Evolutionary conservation across 805 yeast species (phyloP).

Genomic region (Saturnispora serradocipensis): DNA sequence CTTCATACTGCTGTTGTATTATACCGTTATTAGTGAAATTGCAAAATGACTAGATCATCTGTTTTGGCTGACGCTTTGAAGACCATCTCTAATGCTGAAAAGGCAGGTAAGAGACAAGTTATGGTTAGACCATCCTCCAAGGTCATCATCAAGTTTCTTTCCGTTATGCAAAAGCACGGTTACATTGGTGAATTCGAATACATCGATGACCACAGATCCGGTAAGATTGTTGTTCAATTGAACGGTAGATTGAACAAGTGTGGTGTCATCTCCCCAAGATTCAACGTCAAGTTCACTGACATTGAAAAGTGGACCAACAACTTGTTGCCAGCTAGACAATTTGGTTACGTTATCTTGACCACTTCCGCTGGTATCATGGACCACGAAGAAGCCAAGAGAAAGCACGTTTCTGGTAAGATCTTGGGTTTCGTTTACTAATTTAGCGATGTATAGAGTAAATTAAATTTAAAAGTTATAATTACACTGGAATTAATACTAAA

Average conservation of each 20-base stretch:
- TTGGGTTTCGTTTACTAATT: conserved; percentile 91
- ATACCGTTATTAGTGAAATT: neutral
- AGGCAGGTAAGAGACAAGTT: conserved; percentile 98
- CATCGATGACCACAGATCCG: conserved; percentile 99
- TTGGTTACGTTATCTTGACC: conserved; percentile 95
- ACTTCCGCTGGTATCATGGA: conserved; percentile 99
- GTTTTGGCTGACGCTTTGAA: conserved; percentile 98
- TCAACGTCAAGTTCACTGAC: conserved; percentile 91
- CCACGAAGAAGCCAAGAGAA: conserved; percentile 99
- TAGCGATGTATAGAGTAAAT: neutral
- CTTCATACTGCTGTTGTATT: neutral
- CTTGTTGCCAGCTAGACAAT: conserved; percentile 98
- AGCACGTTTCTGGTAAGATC: conserved; percentile 99
- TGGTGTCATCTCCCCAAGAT: conserved; percentile 98
- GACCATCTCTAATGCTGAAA: conserved; percentile 98
- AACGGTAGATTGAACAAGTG: conserved; percentile 99
- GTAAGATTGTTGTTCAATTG: conserved; percentile 92
- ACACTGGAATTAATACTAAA: neutral
- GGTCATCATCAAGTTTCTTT: conserved; percentile 94
- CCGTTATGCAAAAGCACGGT: conserved; percentile 97
- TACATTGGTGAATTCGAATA: conserved; percentile 98
- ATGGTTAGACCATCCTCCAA: conserved; percentile 97
- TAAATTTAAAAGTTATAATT: neutral
- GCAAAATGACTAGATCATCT: conserved; percentile 89
- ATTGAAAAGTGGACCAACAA: conserved; percentile 98